Conservation (phyloP, 441 rosid genomes). For the Gossypium trilobum region DNA sequence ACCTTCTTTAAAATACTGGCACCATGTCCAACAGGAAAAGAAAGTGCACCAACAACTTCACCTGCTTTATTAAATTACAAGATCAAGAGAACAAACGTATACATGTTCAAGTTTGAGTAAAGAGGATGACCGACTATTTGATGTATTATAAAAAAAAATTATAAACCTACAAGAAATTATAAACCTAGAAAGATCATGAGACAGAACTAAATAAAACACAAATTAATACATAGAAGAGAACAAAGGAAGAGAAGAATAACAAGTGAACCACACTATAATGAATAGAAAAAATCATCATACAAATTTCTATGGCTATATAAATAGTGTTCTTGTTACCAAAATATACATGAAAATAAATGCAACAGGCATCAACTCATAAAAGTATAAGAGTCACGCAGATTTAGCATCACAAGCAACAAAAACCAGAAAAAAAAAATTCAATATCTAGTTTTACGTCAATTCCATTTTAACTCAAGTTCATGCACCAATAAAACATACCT, state of each 20-base stretch:
- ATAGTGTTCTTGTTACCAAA: neutral
- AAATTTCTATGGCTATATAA: neutral
- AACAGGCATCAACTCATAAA: neutral
- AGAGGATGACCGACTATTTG: neutral
- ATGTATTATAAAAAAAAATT: neutral
- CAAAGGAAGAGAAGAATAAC: neutral
- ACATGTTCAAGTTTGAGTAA: slow-evolving; percentile 3
- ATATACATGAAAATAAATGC: neutral
- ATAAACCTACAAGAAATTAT: too few relatives aligned
- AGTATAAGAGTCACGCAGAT: neutral
- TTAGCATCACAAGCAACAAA: neutral
- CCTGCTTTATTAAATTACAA: slow-evolving; percentile 43
- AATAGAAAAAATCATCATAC: neutral
- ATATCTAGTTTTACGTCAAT: slow-evolving; percentile 3
- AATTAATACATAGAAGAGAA: neutral
- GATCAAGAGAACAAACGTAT: slow-evolving; percentile 1
- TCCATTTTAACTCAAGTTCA: neutral
- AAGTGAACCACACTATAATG: neutral
- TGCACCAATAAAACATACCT: slow-evolving; percentile 41
- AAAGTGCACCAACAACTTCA: slow-evolving; percentile 87
- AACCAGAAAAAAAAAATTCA: slow-evolving; percentile 1
- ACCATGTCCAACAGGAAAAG: slow-evolving; percentile 78
- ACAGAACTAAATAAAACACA: neutral
- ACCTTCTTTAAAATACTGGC: slow-evolving; percentile 56
- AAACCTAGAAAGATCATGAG: neutral